Base-by-base conservation (phyloP, 2,329 filamentous ascomycete genomes). In the Penicillium hesseltinei region DNA sequence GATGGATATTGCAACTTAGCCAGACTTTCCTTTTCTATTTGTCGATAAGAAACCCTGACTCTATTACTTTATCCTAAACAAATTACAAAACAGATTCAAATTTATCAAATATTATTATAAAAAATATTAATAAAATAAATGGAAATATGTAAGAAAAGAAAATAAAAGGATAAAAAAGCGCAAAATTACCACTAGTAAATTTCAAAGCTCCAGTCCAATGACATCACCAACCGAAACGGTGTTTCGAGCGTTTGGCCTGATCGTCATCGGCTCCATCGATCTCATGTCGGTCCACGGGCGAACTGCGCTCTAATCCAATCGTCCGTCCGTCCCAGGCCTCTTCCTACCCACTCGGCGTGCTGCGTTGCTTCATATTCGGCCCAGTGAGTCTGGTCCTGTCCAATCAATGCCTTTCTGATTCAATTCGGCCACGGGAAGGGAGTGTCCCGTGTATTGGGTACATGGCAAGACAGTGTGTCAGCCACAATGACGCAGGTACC, bases 191-290 rank as follows among this genome's bases (percentile, higher is more conserved):
- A 45, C 47, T 55, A 17, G 62, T 65, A 65, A 64, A 59, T 65
- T 65, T 59, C 57, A 63, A 56, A 59, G 40, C 42, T 33, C 45
- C n/a, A 29, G 9, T 29, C 58, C 17, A 71, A 71, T 71, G 69
- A 71, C 68, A 70, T 71, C 69, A 71, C 45, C 11, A 36, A 27
- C 57, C 58, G 57, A 69, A 70, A 69, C 63, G 57, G 62, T 56
- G 65, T 43, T 59, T 27, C 8, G 66, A 69, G 64, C 62, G 66
- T 64, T 71, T 68, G 68, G 64, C 53, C 55, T 57, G 65, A 69
- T 71, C 69, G 65, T 71, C 68, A 72, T 71, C 63, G 64, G 63
- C 67, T 65, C 66, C 67, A 69, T 62, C 67, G 65, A 69, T 71
- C 68, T 67, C 43, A 64, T 56, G 58, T 63, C 62, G 55, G 53